phyloP scores from a whole-genome alignment of 371 early-diverging fungal genomes.

The Lichtheimia corymbifera region DNA sequence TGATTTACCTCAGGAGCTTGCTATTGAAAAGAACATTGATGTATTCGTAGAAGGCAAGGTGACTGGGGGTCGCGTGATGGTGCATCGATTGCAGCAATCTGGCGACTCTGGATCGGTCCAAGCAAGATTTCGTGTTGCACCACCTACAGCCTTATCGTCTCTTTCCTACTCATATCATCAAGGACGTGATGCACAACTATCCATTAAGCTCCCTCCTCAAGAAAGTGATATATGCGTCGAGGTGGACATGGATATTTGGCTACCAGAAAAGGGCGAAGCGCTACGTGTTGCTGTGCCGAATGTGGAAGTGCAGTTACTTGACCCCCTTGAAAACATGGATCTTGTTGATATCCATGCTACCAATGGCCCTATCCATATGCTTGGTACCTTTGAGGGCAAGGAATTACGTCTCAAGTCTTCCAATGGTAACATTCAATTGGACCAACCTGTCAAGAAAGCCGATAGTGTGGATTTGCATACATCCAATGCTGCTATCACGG shows the following conservation, averaged over 20 bases:
- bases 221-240: not conserved
- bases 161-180: slow-evolving; percentile 12
- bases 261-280: slow-evolving; percentile 15
- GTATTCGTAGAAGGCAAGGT: slow-evolving; percentile 15
- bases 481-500: slow-evolving; percentile 13
- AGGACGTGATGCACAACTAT: slow-evolving; percentile 12
- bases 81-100: slow-evolving; percentile 9
- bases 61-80: slow-evolving; percentile 11
- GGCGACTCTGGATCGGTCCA: slow-evolving; percentile 14
- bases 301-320: slow-evolving; percentile 9
- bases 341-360: not conserved
- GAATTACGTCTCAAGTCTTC: slow-evolving; percentile 5
- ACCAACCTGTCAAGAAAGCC: slow-evolving; percentile 2
- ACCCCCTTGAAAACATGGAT: slow-evolving; percentile 10
- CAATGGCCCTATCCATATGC: slow-evolving; percentile 9
- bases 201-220: slow-evolving; percentile 7
- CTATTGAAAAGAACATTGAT: slow-evolving; percentile 15
- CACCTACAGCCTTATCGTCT: not conserved
- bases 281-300: slow-evolving; percentile 11
- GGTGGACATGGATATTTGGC: slow-evolving; percentile 22
- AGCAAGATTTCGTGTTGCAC: slow-evolving; percentile 9
- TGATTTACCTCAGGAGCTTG: slow-evolving; percentile 12
- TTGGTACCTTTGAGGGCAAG: slow-evolving; percentile 6
- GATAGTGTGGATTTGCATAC: slow-evolving; percentile 14
- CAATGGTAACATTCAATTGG: slow-evolving; percentile 16